phyloP scores from a whole-genome alignment of 768 basidiomycete species.

The Tricholoma saponaceum region DNA sequence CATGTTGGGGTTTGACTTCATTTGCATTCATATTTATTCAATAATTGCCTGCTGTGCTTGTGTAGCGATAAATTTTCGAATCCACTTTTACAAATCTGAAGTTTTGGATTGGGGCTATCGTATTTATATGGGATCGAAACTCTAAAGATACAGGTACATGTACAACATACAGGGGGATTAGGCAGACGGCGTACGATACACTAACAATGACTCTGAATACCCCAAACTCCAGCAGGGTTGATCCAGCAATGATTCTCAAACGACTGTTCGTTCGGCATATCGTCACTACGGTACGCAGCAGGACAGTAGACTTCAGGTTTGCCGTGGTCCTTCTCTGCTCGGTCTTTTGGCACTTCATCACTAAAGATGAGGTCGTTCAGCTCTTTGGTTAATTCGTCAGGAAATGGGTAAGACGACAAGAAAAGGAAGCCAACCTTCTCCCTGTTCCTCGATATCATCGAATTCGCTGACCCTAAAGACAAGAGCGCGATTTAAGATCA shows the following conservation, averaged over 20 bases:
- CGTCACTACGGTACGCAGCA: slow-evolving; percentile 8
- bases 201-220: not conserved
- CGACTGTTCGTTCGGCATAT: not conserved
- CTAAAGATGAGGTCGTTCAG: slow-evolving; percentile 6
- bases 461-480: slow-evolving; percentile 16
- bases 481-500: not conserved
- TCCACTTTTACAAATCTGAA: not conserved
- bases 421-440: slow-evolving; percentile 3
- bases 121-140: not conserved
- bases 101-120: not conserved
- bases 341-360: slow-evolving; percentile 9
- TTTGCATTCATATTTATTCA: not conserved
- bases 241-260: slow-evolving; percentile 22
- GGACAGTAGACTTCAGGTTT: slow-evolving; percentile 16
- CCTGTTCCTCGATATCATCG: slow-evolving; percentile 10
- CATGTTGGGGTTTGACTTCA: not conserved
- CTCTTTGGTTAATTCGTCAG: not conserved
- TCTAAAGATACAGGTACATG: not conserved
- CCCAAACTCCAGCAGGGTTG: slow-evolving; percentile 25
- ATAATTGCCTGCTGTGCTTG: not conserved
- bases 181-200: not conserved
- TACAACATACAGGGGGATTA: not conserved
- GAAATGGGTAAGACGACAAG: not conserved
- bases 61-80: not conserved
- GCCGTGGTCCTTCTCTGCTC: not conserved